Percentiles rank a stretch among this genome's conserved stretches.
phyloP scores from a whole-genome alignment of 257 asterid species.

The Solanum megistacrolobum region DNA sequence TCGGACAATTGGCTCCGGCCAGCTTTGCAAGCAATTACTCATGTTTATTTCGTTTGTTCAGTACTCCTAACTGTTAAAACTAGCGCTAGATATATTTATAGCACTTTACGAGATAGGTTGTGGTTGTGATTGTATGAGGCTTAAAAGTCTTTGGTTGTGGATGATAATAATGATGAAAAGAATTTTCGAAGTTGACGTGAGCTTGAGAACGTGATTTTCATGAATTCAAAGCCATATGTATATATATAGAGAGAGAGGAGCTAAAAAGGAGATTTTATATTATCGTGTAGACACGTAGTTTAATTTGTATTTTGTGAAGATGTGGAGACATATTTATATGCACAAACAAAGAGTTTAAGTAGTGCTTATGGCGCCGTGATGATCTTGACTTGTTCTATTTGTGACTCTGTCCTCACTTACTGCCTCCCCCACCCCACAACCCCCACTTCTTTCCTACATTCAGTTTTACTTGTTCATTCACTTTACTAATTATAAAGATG shows the following conservation, averaged over 20 bases:
- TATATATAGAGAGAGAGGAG: neutral
- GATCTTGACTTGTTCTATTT: slow-evolving; percentile 8
- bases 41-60: slow-evolving; percentile 6
- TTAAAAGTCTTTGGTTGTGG: neutral
- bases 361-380: slow-evolving; percentile 35
- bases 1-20: slow-evolving; percentile 86
- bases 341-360: neutral
- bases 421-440: neutral
- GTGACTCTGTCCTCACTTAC: neutral
- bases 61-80: neutral
- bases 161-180: neutral
- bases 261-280: neutral
- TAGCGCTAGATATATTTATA: neutral
- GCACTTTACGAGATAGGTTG: neutral
- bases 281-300: neutral
- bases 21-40: slow-evolving; percentile 33
- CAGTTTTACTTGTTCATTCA: neutral
- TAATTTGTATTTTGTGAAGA: neutral
- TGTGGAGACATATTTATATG: neutral
- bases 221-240: neutral
- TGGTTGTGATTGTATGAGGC: neutral
- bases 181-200: neutral
- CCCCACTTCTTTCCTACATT: no score
- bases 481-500: no score
- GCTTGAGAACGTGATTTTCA: neutral